Base-by-base conservation (phyloP, 495 filamentous ascomycete genomes). In the Neurospora sp. region DNA sequence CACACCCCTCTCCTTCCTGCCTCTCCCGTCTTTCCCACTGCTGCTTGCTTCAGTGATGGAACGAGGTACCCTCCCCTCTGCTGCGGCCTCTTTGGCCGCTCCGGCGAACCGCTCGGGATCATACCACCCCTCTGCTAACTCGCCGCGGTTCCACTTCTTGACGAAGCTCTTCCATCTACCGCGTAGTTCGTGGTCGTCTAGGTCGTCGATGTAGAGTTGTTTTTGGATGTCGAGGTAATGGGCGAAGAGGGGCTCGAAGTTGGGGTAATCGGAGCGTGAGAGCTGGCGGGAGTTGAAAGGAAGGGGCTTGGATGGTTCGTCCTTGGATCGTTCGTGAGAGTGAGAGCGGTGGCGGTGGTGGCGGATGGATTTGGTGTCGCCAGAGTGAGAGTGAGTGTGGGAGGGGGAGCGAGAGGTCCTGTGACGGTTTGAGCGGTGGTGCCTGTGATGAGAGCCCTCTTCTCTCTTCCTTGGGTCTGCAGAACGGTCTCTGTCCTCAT, bases 81-180 rank as follows among this genome's bases (percentile, higher is more conserved):
- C 28, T 8, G 54, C 42, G 39, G 69, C 71, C 38, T 36, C 21
- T 42, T 19, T 43, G 5, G 72, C 70, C 40, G 88, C 88, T 70
- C 86, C 88, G 45, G 85, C 79, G 28, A 91, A 83, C 2, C 86
- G 89, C 75, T 81, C 83, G 28, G 94, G 91, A 76, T 94, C 92
- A 80, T 99, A 99, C 95, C 96, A 99, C 34, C 94, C 94, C 81
- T 94, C 91, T 3, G 93, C 92, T 71, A 99, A 85, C 85, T 97
- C 94, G 83, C 92, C 93, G 79, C 89, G 90, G 84, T 99, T 99
- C 96, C 96, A 99, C 86, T 94, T 95, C 3, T 87, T 83, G 17
- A 93, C 80, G 78, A 98, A 99, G 79, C 94, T 95, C 84, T 97
- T 97, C 93, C 94, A 99, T 45, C 96, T 84, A 1, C 95, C 96